These are phyloP conservation scores for Malassezia sp. DNA, from an alignment of 1,284 basidiomycete genomes.

Conservation along the genomic window DNA sequence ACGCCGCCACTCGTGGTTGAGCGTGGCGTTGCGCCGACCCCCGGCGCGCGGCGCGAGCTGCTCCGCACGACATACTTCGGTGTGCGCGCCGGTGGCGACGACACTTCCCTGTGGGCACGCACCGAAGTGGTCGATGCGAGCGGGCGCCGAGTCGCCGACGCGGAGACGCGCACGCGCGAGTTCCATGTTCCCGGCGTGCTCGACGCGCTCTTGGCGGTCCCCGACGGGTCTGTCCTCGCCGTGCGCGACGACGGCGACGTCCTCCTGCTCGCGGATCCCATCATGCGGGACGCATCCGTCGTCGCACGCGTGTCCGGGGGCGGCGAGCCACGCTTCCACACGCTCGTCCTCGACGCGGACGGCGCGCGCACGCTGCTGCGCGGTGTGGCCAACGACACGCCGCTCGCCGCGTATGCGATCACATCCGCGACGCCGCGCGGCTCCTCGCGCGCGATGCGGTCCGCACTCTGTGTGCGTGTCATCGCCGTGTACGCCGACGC, in stretches of 20 bases:
- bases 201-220: constrained; percentile 1
- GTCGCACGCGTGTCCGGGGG: background rate
- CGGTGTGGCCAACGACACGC: no score
- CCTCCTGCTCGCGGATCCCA: constrained; percentile 1
- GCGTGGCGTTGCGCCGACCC: background rate
- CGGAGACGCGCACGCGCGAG: background rate
- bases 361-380: background rate
- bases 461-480: background rate
- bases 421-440: no score
- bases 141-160: background rate
- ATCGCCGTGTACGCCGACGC: background rate
- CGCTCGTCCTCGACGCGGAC: background rate
- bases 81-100: background rate
- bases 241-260: constrained; percentile 5
- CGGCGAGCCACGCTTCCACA: background rate
- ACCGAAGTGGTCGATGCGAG: constrained; percentile 9
- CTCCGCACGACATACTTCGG: constrained; percentile 14
- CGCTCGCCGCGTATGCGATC: no score
- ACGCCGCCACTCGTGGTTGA: constrained; percentile 16
- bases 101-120: background rate
- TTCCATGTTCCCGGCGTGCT: no score
- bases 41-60: background rate
- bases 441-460: no score
- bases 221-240: constrained; percentile 1
- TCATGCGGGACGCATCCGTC: background rate